These are phyloP conservation scores for Aspergillus tamarii DNA, from an alignment of 2,329 filamentous ascomycete genomes.

Conservation along the genomic window DNA sequence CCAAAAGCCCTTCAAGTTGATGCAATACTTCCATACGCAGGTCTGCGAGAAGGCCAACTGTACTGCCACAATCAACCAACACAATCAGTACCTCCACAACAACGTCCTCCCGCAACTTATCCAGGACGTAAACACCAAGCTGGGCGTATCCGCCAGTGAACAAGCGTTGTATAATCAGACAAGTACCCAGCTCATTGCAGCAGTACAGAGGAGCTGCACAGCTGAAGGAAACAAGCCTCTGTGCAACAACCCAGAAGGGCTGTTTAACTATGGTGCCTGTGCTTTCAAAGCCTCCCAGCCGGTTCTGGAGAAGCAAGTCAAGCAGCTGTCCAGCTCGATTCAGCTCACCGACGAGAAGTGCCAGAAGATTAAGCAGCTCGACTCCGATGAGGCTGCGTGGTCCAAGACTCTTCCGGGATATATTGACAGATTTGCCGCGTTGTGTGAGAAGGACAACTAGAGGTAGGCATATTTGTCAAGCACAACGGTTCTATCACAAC, in stretches of 20 bases:
- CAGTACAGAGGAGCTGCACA: conserved; percentile 13
- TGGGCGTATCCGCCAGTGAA: conserved; percentile 8
- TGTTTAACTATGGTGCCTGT: conserved; percentile 6
- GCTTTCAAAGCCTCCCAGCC: conserved; percentile 13
- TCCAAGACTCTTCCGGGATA: conserved; percentile 13
- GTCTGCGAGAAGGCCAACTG: conserved; percentile 16
- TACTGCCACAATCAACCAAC: conserved; percentile 18
- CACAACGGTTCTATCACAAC: too few species aligned
- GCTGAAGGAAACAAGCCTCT: conserved; percentile 14
- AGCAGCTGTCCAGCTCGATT: neutral
- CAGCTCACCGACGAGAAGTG: conserved; percentile 12
- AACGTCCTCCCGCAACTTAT: conserved; percentile 13
- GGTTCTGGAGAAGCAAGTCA: conserved; percentile 6
- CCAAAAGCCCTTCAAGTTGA: conserved; percentile 14
- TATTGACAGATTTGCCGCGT: conserved; percentile 10
- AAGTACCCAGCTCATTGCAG: conserved; percentile 7
- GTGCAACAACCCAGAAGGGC: conserved; percentile 10
- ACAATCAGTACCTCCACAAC: conserved; percentile 13
- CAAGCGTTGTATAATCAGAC: conserved; percentile 11
- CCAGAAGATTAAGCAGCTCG: conserved; percentile 10
- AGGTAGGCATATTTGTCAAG: neutral
- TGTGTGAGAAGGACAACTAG: conserved; percentile 15
- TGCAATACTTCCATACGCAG: conserved; percentile 11
- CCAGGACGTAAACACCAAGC: conserved; percentile 9
- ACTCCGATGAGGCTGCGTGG: conserved; percentile 10